Conservation (phyloP, 2,329 filamentous ascomycete species). For the Huntiella savannae region DNA sequence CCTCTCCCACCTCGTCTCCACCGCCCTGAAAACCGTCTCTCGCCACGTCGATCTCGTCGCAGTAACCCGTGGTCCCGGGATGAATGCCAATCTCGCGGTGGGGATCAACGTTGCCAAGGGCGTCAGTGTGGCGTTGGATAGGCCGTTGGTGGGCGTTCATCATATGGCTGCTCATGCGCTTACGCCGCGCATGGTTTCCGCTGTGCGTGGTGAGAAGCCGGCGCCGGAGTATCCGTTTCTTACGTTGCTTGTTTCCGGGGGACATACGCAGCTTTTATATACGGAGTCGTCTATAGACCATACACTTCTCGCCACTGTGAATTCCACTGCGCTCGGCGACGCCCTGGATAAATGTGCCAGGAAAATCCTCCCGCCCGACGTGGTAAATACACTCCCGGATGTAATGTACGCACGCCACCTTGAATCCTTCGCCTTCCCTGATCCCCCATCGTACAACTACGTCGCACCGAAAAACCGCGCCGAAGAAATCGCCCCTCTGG, state of each 20-base stretch:
- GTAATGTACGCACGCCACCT: slow-evolving; percentile 69
- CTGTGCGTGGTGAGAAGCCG: slow-evolving; percentile 24
- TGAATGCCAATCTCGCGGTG: slow-evolving; percentile 57
- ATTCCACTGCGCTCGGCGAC: slow-evolving; percentile 78
- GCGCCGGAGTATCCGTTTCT: slow-evolving; percentile 53
- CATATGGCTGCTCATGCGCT: slow-evolving; percentile 96
- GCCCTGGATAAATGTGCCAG: slow-evolving; percentile 76
- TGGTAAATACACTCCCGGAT: slow-evolving; percentile 34
- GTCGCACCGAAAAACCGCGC: slow-evolving; percentile 34
- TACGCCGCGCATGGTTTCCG: slow-evolving; percentile 58
- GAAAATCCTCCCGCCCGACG: slow-evolving; percentile 44
- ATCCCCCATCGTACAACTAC: slow-evolving; percentile 27
- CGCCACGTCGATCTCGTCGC: slow-evolving; percentile 47
- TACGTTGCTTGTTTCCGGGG: slow-evolving; percentile 75
- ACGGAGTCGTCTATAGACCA: slow-evolving; percentile 52
- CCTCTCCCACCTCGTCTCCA: slow-evolving; percentile 47
- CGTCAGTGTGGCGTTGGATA: slow-evolving; percentile 61
- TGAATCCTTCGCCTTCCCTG: slow-evolving; percentile 59
- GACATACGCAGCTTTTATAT: slow-evolving; percentile 72
- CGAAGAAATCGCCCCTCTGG: slow-evolving; percentile 33
- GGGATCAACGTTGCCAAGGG: slow-evolving; percentile 78
- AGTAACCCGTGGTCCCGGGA: slow-evolving; percentile 79
- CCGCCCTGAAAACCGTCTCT: slow-evolving; percentile 29
- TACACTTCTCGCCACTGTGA: slow-evolving; percentile 49
- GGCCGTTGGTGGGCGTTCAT: slow-evolving; percentile 71